Conservation (phyloP, 2,329 filamentous ascomycete genomes). For the Xylaria hypoxylon region DNA sequence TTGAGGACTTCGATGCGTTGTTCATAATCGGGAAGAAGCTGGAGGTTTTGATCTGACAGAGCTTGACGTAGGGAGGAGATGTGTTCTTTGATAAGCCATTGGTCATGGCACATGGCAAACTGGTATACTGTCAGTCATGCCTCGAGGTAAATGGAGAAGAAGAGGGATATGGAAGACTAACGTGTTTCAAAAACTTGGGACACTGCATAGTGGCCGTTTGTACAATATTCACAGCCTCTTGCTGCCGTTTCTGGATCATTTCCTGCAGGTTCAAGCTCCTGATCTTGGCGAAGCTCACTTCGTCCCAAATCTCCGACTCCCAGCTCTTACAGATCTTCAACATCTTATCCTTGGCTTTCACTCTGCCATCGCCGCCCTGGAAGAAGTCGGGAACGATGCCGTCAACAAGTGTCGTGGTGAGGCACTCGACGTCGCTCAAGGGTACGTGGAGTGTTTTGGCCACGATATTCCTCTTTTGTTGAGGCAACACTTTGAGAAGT, state of each 20-base stretch:
- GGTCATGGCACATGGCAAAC: constrained; percentile 96
- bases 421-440: constrained; percentile 82
- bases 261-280: constrained; percentile 86
- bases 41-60: constrained; percentile 95
- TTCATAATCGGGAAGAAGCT: constrained; percentile 95
- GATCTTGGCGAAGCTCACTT: constrained; percentile 83
- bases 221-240: constrained; percentile 72
- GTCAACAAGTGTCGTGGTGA: constrained; percentile 76
- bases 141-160: not conserved
- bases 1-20: constrained; percentile 92
- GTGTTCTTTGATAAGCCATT: constrained; percentile 95
- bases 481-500: constrained; percentile 75
- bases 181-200: constrained; percentile 85
- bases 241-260: constrained; percentile 76
- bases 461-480: constrained; percentile 73
- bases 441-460: constrained; percentile 77
- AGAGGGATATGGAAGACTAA: constrained; percentile 61
- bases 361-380: constrained; percentile 61
- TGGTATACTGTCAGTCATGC: constrained; percentile 52
- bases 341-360: constrained; percentile 74
- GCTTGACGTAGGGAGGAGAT: constrained; percentile 87
- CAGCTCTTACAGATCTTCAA: constrained; percentile 77
- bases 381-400: constrained; percentile 71
- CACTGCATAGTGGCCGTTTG: constrained; percentile 76
- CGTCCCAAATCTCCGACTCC: constrained; percentile 81